Evolutionary conservation across 768 basidiomycete genomes (phyloP).

Genomic region (Austroboletus eburneus): DNA sequence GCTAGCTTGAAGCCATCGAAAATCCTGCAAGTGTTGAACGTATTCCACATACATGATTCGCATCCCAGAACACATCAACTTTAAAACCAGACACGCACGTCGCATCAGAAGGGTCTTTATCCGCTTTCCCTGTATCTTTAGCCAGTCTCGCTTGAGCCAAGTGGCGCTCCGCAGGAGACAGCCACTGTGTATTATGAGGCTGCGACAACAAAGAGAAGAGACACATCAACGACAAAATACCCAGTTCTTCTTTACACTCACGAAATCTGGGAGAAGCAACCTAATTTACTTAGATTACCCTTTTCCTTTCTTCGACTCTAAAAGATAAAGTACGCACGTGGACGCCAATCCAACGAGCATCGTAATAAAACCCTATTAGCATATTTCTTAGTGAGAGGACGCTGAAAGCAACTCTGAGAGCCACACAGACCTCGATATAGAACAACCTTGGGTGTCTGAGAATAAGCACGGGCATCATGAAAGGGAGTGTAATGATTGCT

Average conservation of each 20-base stretch:
- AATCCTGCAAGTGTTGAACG: background rate
- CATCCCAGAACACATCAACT: background rate
- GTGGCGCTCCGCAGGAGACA: constrained; percentile 46
- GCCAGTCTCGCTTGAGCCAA: constrained; percentile 65
- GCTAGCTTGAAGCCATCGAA: background rate
- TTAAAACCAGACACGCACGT: constrained; percentile 10
- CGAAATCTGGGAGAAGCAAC: constrained; percentile 57
- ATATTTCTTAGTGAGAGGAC: no score
- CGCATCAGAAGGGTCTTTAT: constrained; percentile 37
- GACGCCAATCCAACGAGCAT: constrained; percentile 52
- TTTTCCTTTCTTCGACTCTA: no score
- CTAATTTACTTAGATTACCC: constrained; percentile 25
- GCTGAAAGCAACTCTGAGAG: background rate
- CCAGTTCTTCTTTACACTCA: constrained; percentile 25
- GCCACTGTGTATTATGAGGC: constrained; percentile 63
- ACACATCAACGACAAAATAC: background rate
- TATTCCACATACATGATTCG: background rate
- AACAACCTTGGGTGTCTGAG: constrained; percentile 47
- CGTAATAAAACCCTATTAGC: constrained; percentile 54
- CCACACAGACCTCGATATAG: constrained; percentile 51
- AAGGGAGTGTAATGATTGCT: constrained; percentile 7
- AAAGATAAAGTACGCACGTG: constrained; percentile 35
- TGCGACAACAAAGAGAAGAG: constrained; percentile 15
- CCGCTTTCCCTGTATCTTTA: constrained; percentile 66
- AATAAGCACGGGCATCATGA: background rate